phyloP scores from a whole-genome alignment of 306 rosid species.

The Fragaria iinumae region DNA sequence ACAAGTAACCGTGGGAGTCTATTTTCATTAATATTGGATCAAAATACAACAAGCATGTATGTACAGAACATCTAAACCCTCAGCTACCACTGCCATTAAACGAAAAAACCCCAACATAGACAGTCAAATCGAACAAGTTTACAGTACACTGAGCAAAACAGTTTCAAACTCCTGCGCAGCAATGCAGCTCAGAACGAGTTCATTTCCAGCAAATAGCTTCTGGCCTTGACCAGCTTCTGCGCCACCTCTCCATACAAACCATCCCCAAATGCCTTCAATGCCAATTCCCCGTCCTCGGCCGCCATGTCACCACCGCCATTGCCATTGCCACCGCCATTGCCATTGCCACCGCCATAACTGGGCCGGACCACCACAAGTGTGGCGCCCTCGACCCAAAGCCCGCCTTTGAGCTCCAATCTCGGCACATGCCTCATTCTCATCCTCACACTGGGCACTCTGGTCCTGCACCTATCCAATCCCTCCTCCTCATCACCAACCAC shows the following conservation, averaged over 20 bases:
- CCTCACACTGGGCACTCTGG: slow-evolving; percentile 43
- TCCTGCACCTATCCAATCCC: slow-evolving; percentile 27
- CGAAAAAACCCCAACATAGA: not conserved
- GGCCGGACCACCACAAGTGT: slow-evolving; percentile 51
- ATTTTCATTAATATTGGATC: not conserved
- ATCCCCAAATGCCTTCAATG: slow-evolving; percentile 29
- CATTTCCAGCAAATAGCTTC: slow-evolving; percentile 38
- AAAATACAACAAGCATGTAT: slow-evolving; percentile 3
- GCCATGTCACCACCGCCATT: slow-evolving; percentile 19
- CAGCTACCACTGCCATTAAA: not conserved
- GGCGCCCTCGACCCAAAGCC: slow-evolving; percentile 37
- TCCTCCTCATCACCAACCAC: not conserved
- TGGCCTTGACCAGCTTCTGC: slow-evolving; percentile 32
- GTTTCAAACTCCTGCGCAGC: not conserved
- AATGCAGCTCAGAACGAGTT: slow-evolving; percentile 37
- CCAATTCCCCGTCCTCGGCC: slow-evolving; percentile 33
- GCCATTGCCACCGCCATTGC: too few relatives aligned
- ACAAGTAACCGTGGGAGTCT: not conserved
- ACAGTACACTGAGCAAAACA: not conserved
- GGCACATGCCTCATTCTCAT: slow-evolving; percentile 44
- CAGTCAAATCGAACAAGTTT: not conserved
- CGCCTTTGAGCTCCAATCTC: slow-evolving; percentile 31
- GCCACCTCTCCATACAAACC: slow-evolving; percentile 37
- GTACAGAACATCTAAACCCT: not conserved
- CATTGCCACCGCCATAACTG: not conserved